Evolutionary conservation across 2,329 filamentous ascomycete genomes (phyloP), one percentile per base, ranked within the genome.

Genomic region (Plectosphaerella cucumerina): DNA sequence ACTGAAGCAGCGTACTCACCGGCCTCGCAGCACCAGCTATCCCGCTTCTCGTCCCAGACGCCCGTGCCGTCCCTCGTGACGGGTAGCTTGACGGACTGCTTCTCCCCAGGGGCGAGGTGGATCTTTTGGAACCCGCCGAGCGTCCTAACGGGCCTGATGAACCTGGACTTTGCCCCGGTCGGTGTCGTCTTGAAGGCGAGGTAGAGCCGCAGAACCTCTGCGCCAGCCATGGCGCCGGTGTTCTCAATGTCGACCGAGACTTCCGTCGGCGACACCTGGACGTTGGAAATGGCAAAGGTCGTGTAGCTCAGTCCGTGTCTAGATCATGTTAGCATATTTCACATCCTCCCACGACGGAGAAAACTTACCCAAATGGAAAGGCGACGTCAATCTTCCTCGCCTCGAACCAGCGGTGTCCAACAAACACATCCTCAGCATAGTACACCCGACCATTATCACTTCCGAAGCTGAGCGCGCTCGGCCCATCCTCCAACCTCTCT

Each of bases 61-160:
- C 20, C 12, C 8, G 46, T 48, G 10, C 33, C 34, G 15, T 39
- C n/a, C 11, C 15, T 23, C 12, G 34, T 34, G 21, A 48, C 14
- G 2, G 33, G 46, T 8, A 48, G 15, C 20, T 17, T 22, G 9
- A 41, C 46, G 5, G 12, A 11, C 18, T 35, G 3, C 34, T 35
- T 71, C 58, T 78, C 66, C 0, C 76, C 74, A 0, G 77, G 70
- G 1, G 61, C 58, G 10, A 88, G 60, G 2, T 60, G 64, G 0
- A 81, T 70, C 62, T 85, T 86, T 23, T 76, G 74, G 53, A 88
- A 87, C 3, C 85, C 84, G 2, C 84, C 75, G 15, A 88, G 69
- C 59, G 86, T 82, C 33, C 75, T 71, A 0, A 77, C 70, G 0
- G 87, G 85, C 2, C 46, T 18, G 4, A 22, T 23, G 17, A 48